Conservation (phyloP, 2,329 filamentous ascomycete genomes). For the Talaromyces amestolkiae region DNA sequence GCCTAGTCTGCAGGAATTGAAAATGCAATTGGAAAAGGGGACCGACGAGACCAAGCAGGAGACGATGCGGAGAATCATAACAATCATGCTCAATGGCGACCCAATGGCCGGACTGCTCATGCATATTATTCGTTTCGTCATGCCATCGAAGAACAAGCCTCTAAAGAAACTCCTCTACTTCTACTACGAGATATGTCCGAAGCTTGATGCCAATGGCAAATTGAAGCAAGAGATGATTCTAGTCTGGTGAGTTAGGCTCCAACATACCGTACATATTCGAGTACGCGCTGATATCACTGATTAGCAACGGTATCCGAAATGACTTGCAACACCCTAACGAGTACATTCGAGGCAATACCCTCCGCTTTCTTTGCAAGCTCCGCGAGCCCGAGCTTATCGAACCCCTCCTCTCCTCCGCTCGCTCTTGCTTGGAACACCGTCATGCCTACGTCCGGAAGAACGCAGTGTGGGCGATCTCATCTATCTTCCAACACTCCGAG, state of each 20-base stretch:
- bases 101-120: conserved; percentile 93
- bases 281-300: neutral
- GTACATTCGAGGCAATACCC: conserved; percentile 96
- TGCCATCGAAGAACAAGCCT: conserved; percentile 95
- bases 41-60: conserved; percentile 90
- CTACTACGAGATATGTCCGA: conserved; percentile 98
- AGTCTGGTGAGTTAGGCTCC: conserved; percentile 68
- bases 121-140: conserved; percentile 99
- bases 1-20: conserved; percentile 84
- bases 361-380: conserved; percentile 95
- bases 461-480: conserved; percentile 89
- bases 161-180: conserved; percentile 99
- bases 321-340: conserved; percentile 97
- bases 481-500: conserved; percentile 87
- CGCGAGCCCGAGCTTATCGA: conserved; percentile 95
- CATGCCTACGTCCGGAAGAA: conserved; percentile 99
- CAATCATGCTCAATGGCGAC: conserved; percentile 97
- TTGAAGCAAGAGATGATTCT: conserved; percentile 99
- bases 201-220: conserved; percentile 87
- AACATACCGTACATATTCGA: neutral
- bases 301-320: conserved; percentile 89
- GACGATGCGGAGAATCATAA: conserved; percentile 94
- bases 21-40: conserved; percentile 89
- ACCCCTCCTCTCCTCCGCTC: conserved; percentile 86
- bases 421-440: conserved; percentile 89